These are phyloP conservation scores for Achlya hypogyna DNA, from an alignment of 352 stramenopile species.

Conservation along the genomic window DNA sequence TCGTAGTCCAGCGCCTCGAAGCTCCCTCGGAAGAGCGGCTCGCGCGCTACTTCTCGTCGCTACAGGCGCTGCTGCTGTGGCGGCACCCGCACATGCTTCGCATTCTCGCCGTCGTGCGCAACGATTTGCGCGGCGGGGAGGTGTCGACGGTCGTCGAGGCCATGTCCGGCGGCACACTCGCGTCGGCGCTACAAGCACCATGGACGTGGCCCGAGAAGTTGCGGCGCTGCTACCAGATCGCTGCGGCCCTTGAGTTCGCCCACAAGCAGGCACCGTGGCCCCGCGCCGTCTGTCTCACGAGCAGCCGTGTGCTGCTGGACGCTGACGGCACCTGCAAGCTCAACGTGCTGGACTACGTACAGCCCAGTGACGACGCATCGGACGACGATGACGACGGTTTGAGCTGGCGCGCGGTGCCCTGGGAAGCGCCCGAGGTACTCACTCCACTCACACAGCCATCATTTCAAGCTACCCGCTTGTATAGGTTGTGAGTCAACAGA, in stretches of 20 bases:
- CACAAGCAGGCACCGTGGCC: neutral
- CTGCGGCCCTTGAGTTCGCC: neutral
- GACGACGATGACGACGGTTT: neutral
- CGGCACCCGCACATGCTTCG: neutral
- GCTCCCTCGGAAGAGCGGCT: neutral
- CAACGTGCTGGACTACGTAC: neutral
- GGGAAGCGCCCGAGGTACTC: neutral
- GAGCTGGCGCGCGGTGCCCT: neutral
- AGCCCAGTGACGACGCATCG: neutral
- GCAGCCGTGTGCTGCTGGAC: neutral
- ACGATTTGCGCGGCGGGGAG: neutral
- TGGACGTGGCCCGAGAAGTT: slow-evolving; percentile 4
- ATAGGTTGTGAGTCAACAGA: neutral
- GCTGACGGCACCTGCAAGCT: neutral
- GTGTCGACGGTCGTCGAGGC: neutral
- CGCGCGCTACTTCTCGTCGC: neutral
- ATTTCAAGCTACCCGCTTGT: neutral
- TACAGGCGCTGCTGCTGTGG: neutral
- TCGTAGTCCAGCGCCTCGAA: neutral
- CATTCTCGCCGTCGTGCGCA: neutral
- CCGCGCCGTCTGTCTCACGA: neutral
- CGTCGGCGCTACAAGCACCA: neutral
- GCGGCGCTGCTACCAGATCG: neutral
- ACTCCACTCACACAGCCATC: neutral
- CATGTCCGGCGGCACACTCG: neutral